phyloP scores from a whole-genome alignment of 495 filamentous ascomycete species.

The Podospora sp. region DNA sequence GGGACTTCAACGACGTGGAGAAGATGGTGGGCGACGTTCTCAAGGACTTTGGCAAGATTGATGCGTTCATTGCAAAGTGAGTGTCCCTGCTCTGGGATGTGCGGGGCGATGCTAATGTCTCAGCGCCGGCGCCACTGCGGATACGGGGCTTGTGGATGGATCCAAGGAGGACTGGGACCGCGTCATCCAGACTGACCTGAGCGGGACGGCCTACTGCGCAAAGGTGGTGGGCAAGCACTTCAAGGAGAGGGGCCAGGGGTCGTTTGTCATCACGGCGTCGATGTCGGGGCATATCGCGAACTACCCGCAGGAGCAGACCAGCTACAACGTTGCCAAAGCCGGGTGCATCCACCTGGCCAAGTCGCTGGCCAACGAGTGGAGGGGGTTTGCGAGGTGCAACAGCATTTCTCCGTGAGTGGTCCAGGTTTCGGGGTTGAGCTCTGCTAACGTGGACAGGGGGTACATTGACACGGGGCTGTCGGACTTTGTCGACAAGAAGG shows the following conservation, averaged over 20 bases:
- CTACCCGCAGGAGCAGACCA: conserved; percentile 76
- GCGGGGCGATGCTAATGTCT: conserved; percentile 5
- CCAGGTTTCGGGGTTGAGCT: neutral
- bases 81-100: conserved; percentile 38
- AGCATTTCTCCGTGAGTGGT: conserved; percentile 58
- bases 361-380: conserved; percentile 75
- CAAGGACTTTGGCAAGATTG: conserved; percentile 58
- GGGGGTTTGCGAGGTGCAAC: conserved; percentile 76
- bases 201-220: conserved; percentile 64
- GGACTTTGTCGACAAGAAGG: conserved; percentile 72
- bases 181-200: conserved; percentile 68
- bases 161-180: conserved; percentile 46
- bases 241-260: conserved; percentile 53
- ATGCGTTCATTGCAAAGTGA: conserved; percentile 53
- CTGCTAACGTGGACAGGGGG: conserved; percentile 36
- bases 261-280: conserved; percentile 64
- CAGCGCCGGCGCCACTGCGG: conserved; percentile 50
- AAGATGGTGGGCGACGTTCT: conserved; percentile 56
- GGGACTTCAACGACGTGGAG: conserved; percentile 56
- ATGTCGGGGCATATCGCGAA: conserved; percentile 74
- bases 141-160: conserved; percentile 45
- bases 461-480: conserved; percentile 81
- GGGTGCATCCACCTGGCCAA: conserved; percentile 50
- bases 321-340: conserved; percentile 79
- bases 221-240: conserved; percentile 63